Base-by-base conservation (phyloP, 2,329 filamentous ascomycete genomes). In the Colletotrichum paranaense region DNA sequence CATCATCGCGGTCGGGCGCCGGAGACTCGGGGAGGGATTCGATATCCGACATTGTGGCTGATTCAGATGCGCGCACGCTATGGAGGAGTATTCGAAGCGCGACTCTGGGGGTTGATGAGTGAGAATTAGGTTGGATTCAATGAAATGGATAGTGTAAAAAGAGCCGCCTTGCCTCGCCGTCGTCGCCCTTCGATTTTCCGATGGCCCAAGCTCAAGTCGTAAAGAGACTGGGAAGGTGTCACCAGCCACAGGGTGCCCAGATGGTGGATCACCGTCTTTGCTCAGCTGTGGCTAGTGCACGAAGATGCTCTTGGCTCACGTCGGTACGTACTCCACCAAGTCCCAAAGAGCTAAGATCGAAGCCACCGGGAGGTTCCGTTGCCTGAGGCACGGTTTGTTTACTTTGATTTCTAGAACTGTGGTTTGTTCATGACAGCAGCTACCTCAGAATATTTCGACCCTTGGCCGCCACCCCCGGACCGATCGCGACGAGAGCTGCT, bases 1-100 rank as follows among this genome's bases (percentile, higher is more conserved):
- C 86, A 38, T 85, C 84, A 73, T 82, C 58, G 67, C 72, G 79
- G 64, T 77, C 77, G 53, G 62, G 64, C 24, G 73, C 76, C 52
- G 83, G 82, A 46, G 83, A 83, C 65, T 80, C 83, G 67, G 78
- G 80, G 14, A 82, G 79, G 5, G 87, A 88, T 66, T 83, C 85
- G 74, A 77, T 79, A 78, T 89, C 88, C 19, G 88, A 89, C 84
- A 86, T 86, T 56, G 52, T 76, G 75, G 70, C 70, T 32, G 60
- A 56, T 24, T 11, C 22, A 30, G 16, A 19, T 26, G 52, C 28
- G 32, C 8, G 22, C 38, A 19, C 19, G 32, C 16, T 16, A 11
- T 35, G 30, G n/a, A 3, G 66, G 5, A 6, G 14, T 22, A 30
- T 56, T 7, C 11, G 32, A 55, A 19, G 19, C 24, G 53, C 35